Percentiles rank a stretch among this genome's conserved stretches.
Conservation (phyloP, 257 asterid species). For the Henckelia pumila region DNA sequence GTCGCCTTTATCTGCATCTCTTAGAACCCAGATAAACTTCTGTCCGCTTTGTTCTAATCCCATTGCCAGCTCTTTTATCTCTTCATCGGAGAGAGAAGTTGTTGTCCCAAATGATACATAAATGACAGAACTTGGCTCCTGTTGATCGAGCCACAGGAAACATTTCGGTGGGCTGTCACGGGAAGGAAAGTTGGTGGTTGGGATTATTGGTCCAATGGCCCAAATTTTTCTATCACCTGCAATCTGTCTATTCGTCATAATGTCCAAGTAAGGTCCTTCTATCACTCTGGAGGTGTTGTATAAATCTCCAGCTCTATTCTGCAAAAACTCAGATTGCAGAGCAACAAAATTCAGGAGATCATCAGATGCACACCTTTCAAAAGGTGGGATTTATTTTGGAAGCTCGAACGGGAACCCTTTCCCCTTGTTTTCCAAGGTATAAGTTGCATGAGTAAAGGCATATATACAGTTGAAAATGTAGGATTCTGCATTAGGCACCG, state of each 20-base stretch:
- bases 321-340: constrained; percentile 19
- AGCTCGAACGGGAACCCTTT: constrained; percentile 1
- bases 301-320: constrained; percentile 27
- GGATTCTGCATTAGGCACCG: constrained; percentile 33
- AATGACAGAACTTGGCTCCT: constrained; percentile 36
- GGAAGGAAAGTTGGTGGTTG: constrained; percentile 19
- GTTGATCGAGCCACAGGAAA: constrained; percentile 43
- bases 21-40: constrained; percentile 46
- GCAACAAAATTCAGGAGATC: neutral
- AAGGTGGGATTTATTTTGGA: constrained; percentile 9
- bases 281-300: constrained; percentile 33
- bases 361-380: constrained; percentile 13
- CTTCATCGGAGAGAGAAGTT: constrained; percentile 29
- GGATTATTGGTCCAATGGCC: constrained; percentile 46
- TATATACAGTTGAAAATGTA: constrained; percentile 32
- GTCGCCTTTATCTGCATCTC: constrained; percentile 44
- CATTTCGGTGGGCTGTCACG: constrained; percentile 21
- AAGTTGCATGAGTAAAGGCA: constrained; percentile 15
- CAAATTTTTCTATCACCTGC: constrained; percentile 28
- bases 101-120: constrained; percentile 46
- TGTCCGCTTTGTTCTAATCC: constrained; percentile 41
- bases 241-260: constrained; percentile 23
- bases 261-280: constrained; percentile 35
- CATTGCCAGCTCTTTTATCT: constrained; percentile 34
- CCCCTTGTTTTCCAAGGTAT: neutral